Evolutionary conservation across 331 rosid genomes (phyloP), one percentile per base, ranked within the genome.

Genomic region (Malus hybrid): DNA sequence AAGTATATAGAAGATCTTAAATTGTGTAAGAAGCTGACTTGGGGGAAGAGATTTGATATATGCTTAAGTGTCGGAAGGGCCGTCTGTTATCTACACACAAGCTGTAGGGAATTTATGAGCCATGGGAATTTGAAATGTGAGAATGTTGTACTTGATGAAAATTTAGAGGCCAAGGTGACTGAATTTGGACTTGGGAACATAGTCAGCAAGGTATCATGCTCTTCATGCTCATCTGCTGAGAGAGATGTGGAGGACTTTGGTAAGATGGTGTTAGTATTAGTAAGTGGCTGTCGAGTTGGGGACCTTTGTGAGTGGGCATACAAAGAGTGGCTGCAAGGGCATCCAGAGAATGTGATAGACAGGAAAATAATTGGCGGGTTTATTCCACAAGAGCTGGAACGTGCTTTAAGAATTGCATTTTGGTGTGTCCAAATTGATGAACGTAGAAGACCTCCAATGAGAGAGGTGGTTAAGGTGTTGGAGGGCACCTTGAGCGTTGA

Each of bases 401-500:
- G 93, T 16, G 74, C 80, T 3, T 77, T 92, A 62, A 84, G 96
- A 73, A 87, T 88, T 16, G 89, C 92, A 46, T 92, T 92, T 73
- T 90, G 24, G 24, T 24, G 24, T 82, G 56, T 92, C 65, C 97
- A 92, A 82, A 34, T 14, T 39, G 88, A 90, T 12, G 91, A 87
- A 79, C 80, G 75, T 2, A 74, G 73, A 76, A 83, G 96, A 73
- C 97, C 93, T 42, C 80, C 93, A 0, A 90, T 92, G 96, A 86
- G 83, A 42, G 96, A 92, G 83, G 91, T 92, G 68, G 97, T 28
- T 28, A 28, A 28, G 3, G 29, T 28, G 3, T 28, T 90, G 44
- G 96, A 90, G 69, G 96, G 96, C 39, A 87, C 86, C 9, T 66
- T 87, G 78, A 85, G 56, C 18, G 96, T 92, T 70, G 97, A 92